Percentiles rank a stretch among this genome's conserved stretches.
phyloP scores from a whole-genome alignment of 2,329 filamentous ascomycete genomes.

The Aaosphaeria pasadenensis region DNA sequence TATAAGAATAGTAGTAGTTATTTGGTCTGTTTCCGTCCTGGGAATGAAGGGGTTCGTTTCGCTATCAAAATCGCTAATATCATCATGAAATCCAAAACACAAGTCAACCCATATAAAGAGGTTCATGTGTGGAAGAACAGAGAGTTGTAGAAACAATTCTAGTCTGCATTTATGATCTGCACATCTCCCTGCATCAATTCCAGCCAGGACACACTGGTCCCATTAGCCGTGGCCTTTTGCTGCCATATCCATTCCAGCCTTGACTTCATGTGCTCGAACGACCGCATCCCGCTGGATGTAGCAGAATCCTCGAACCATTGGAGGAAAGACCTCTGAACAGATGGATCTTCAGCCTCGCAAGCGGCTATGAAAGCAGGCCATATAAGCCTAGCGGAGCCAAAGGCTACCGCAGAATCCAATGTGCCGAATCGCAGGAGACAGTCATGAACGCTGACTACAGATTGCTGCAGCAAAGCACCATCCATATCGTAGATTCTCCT shows the following conservation, averaged over 20 bases:
- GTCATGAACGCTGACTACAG: constrained; percentile 37
- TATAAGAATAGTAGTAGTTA: too few relatives aligned
- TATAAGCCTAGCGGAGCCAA: constrained; percentile 38
- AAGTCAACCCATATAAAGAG: too few relatives aligned
- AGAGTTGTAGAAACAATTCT: too few relatives aligned
- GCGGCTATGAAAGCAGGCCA: constrained; percentile 47
- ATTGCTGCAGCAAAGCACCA: constrained; percentile 39
- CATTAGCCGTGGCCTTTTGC: constrained; percentile 10
- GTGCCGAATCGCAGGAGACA: constrained; percentile 35
- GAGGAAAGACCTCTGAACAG: constrained; percentile 35
- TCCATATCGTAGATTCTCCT: constrained; percentile 43
- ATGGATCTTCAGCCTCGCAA: constrained; percentile 40
- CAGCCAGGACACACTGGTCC: constrained; percentile 2
- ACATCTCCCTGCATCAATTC: constrained; percentile 1
- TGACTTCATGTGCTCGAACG: constrained; percentile 24
- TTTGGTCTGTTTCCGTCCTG: too few relatives aligned
- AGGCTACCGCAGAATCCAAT: constrained; percentile 27
- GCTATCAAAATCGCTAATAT: too few relatives aligned
- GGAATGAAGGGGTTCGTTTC: too few relatives aligned
- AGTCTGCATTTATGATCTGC: too few relatives aligned
- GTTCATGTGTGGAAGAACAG: too few relatives aligned
- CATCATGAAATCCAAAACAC: too few relatives aligned
- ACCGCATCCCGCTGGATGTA: constrained; percentile 28
- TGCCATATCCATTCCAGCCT: constrained; percentile 30
- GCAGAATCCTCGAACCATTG: constrained; percentile 31